Conservation (phyloP, 202 grass and related monocot species). For the Panicum hallii region DNA sequence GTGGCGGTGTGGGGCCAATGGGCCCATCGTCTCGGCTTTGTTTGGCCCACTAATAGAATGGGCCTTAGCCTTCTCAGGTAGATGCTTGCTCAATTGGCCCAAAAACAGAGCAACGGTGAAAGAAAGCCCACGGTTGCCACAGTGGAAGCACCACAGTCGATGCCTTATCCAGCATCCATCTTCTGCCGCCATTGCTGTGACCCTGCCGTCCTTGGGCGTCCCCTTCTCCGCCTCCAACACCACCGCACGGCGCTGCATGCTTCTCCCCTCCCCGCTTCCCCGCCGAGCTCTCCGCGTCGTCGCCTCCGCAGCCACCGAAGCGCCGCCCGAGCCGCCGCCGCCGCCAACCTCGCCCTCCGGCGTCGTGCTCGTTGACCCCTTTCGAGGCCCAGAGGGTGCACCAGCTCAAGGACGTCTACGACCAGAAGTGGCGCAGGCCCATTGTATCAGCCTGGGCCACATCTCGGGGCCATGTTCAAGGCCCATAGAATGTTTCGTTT, state of each 20-base stretch:
- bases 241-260: not conserved
- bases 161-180: slow-evolving; percentile 41
- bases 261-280: not conserved
- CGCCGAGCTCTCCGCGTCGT: slow-evolving; percentile 37
- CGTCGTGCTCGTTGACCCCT: slow-evolving; percentile 74
- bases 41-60: not conserved
- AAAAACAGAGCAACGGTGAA: not conserved
- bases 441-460: too few relatives aligned
- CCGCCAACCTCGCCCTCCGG: slow-evolving; percentile 54
- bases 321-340: slow-evolving; percentile 44
- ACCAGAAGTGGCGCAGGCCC: slow-evolving; percentile 48
- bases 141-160: not conserved
- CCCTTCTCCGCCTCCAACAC: slow-evolving; percentile 30
- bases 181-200: slow-evolving; percentile 61
- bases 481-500: too few relatives aligned
- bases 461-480: too few relatives aligned
- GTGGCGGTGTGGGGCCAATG: too few relatives aligned
- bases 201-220: slow-evolving; percentile 46
- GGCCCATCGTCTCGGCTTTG: too few relatives aligned
- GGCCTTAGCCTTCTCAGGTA: not conserved
- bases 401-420: slow-evolving; percentile 68
- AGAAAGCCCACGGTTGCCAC: not conserved
- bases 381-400: slow-evolving; percentile 66
- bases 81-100: not conserved
- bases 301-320: slow-evolving; percentile 53